These are phyloP conservation scores for Clavulina sp. DNA, from an alignment of 768 basidiomycete genomes.

Conservation along the genomic window DNA sequence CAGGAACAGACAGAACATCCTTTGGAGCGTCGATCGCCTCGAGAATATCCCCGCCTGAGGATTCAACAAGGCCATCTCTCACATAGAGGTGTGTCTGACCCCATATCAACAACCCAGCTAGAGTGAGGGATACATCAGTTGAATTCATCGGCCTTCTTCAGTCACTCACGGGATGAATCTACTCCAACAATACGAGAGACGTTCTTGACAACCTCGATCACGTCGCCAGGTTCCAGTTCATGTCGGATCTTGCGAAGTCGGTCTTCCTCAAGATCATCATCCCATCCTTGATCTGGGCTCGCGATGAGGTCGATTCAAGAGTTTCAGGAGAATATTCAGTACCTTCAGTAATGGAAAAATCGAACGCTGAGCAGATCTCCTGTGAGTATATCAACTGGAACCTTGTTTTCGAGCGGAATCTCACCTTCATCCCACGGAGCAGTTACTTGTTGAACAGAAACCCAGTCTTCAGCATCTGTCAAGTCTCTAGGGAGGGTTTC, in stretches of 20 bases:
- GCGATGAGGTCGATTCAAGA: conserved; percentile 3
- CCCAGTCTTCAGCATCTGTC: neutral
- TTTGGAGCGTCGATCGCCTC: conserved; percentile 74
- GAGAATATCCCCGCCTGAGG: conserved; percentile 73
- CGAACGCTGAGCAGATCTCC: conserved; percentile 27
- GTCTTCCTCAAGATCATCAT: conserved; percentile 69
- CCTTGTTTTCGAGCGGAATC: neutral
- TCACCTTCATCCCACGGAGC: conserved; percentile 1
- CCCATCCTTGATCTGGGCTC: conserved; percentile 34
- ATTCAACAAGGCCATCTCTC: conserved; percentile 76
- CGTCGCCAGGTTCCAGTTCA: conserved; percentile 74
- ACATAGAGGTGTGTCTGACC: conserved; percentile 78
- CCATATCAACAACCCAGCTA: conserved; percentile 77
- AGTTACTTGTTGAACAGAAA: neutral
- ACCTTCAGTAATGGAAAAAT: conserved; percentile 39
- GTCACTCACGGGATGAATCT: conserved; percentile 68
- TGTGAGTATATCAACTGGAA: conserved; percentile 1
- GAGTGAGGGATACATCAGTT: neutral
- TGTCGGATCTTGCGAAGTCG: conserved; percentile 77
- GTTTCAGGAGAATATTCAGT: neutral
- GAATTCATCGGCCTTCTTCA: neutral
- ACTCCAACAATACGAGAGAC: conserved; percentile 80
- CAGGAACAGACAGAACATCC: conserved; percentile 66
- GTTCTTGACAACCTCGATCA: conserved; percentile 73
- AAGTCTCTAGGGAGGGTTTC: neutral